phyloP scores from a whole-genome alignment of 495 filamentous ascomycete species.

The Penicillium psychrofluorescens region DNA sequence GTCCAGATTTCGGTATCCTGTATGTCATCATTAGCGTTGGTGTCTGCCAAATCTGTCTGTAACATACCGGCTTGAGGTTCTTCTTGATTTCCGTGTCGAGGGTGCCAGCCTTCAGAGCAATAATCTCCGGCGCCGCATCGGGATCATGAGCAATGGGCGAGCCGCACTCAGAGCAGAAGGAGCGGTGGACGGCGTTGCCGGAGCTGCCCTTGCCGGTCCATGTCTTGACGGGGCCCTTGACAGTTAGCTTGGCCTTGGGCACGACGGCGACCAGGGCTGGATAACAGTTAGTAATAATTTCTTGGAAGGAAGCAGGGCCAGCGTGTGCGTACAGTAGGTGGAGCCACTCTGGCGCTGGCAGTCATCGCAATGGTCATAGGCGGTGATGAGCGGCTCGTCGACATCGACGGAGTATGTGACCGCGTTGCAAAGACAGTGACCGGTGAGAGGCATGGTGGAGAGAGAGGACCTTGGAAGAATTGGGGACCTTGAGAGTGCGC shows the following conservation, averaged over 20 bases:
- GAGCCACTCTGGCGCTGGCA: slow-evolving; percentile 64
- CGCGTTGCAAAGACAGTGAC: slow-evolving; percentile 64
- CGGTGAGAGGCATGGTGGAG: slow-evolving; percentile 55
- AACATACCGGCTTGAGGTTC: slow-evolving; percentile 54
- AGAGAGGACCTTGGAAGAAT: background rate
- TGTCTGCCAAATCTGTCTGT: background rate
- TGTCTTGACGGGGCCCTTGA: slow-evolving; percentile 58
- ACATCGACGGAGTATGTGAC: slow-evolving; percentile 56
- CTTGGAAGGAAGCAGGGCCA: too few relatives aligned
- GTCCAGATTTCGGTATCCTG: slow-evolving; percentile 66
- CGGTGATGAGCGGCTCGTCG: slow-evolving; percentile 46
- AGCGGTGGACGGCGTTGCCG: slow-evolving; percentile 53
- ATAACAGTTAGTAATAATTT: background rate
- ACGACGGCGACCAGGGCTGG: slow-evolving; percentile 59
- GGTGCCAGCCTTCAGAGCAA: slow-evolving; percentile 60
- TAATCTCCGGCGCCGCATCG: slow-evolving; percentile 58
- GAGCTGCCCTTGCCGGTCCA: slow-evolving; percentile 48
- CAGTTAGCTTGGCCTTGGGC: slow-evolving; percentile 52
- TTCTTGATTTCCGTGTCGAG: slow-evolving; percentile 58
- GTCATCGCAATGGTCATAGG: slow-evolving; percentile 67
- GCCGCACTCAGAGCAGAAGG: slow-evolving; percentile 64
- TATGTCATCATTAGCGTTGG: too few relatives aligned
- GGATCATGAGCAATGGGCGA: slow-evolving; percentile 65
- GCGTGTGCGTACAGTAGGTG: slow-evolving; percentile 49
- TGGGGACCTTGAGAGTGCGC: slow-evolving; percentile 7